A percentile compares a stretch with the other conserved stretches of the same genome.
These are phyloP conservation scores for Eutrema salsugineum DNA, from an alignment of 441 rosid species.

Conservation along the genomic window DNA sequence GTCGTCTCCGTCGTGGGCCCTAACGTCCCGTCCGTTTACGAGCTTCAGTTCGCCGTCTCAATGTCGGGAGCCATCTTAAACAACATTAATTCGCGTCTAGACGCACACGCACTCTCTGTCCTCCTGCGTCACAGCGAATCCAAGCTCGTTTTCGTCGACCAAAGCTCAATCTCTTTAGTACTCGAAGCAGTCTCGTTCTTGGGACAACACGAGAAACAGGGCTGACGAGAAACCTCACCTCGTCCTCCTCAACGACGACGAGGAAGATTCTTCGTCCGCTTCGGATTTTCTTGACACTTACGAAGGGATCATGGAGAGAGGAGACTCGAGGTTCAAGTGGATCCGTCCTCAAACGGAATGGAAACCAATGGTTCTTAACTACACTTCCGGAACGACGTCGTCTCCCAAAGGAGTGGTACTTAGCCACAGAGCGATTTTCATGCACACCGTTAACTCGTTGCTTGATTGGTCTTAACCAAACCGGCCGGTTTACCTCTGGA, in stretches of 20 bases:
- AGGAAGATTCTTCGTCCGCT: background rate
- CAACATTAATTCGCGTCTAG: slow-evolving; percentile 56
- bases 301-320: slow-evolving; percentile 40
- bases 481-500: slow-evolving; percentile 52
- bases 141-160: slow-evolving; percentile 53
- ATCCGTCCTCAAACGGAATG: slow-evolving; percentile 47
- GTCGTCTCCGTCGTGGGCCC: slow-evolving; percentile 59
- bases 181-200: slow-evolving; percentile 46
- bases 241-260: slow-evolving; percentile 35
- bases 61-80: slow-evolving; percentile 66
- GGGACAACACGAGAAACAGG: slow-evolving; percentile 25
- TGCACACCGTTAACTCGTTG: slow-evolving; percentile 30
- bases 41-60: slow-evolving; percentile 63
- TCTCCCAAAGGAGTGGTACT: slow-evolving; percentile 55
- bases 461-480: slow-evolving; percentile 49
- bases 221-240: slow-evolving; percentile 39
- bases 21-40: slow-evolving; percentile 54
- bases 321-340: slow-evolving; percentile 50
- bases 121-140: slow-evolving; percentile 51
- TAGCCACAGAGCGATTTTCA: slow-evolving; percentile 49
- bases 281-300: slow-evolving; percentile 37
- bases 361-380: slow-evolving; percentile 56
- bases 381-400: slow-evolving; percentile 64
- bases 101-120: slow-evolving; percentile 43
- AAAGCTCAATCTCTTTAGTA: slow-evolving; percentile 26